These are phyloP conservation scores for Salix caprea DNA, from an alignment of 345 rosid species.

Conservation along the genomic window DNA sequence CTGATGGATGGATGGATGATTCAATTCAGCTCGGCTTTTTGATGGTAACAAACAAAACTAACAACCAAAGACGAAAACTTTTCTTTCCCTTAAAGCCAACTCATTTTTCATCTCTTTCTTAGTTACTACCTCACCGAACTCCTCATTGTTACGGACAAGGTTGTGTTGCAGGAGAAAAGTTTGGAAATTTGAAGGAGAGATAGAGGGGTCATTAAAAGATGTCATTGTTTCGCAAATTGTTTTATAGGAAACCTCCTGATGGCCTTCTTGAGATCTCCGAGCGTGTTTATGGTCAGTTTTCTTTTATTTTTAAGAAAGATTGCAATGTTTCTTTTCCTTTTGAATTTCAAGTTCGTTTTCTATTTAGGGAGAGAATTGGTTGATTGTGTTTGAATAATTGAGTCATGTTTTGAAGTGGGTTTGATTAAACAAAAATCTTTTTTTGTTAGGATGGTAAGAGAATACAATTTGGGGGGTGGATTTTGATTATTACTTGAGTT, in stretches of 20 bases:
- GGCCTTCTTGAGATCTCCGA: slow-evolving; percentile 92
- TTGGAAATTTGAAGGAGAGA: not conserved
- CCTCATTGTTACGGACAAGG: not conserved
- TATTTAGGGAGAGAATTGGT: not conserved
- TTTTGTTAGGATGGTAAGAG: not conserved
- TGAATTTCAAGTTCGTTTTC: not conserved
- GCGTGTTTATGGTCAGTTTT: slow-evolving; percentile 63
- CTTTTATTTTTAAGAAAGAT: not conserved
- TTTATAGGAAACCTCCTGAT: slow-evolving; percentile 83
- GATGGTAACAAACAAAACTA: not conserved
- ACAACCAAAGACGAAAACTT: not conserved
- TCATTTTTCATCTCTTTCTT: not conserved
- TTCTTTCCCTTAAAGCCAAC: not conserved
- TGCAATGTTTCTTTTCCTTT: not conserved
- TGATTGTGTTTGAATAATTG: not conserved
- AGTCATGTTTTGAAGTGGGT: not conserved
- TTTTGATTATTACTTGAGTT: not conserved
- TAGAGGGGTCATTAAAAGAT: slow-evolving; percentile 22
- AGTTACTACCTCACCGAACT: not conserved
- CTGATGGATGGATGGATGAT: not conserved
- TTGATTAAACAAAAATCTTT: not conserved
- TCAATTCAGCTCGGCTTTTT: not conserved
- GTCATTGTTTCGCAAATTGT: slow-evolving; percentile 83
- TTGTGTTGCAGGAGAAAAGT: not conserved
- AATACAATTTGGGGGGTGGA: not conserved